Percentiles rank a stretch among this genome's conserved stretches.
Evolutionary conservation across 2,329 filamentous ascomycete genomes (phyloP).

Genomic region (Diaporthe vaccinii): DNA sequence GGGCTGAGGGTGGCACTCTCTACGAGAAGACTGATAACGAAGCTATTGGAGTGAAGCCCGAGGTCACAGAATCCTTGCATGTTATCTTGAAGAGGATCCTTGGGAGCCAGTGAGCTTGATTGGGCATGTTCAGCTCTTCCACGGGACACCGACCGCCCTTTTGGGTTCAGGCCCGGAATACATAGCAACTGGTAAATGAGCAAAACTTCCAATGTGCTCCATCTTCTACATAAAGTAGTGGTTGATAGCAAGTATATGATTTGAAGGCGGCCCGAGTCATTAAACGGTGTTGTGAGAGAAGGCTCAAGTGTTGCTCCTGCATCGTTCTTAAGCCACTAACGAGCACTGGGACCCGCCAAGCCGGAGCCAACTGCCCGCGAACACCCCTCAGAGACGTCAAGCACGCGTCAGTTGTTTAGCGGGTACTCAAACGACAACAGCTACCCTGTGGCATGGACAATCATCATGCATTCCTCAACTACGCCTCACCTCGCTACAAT

Average conservation of each 20-base stretch:
- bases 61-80: slow-evolving; percentile 65
- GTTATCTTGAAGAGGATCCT: slow-evolving; percentile 47
- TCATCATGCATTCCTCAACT: slow-evolving; percentile 10
- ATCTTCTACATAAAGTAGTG: background rate
- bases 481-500: background rate
- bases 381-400: slow-evolving; percentile 9
- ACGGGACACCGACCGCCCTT: too few relatives aligned
- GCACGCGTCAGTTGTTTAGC: background rate
- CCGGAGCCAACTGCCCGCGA: slow-evolving; percentile 1
- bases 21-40: slow-evolving; percentile 78
- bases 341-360: slow-evolving; percentile 9
- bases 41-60: slow-evolving; percentile 63
- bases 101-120: background rate
- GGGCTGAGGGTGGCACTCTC: slow-evolving; percentile 79
- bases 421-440: background rate
- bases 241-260: background rate
- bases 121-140: background rate
- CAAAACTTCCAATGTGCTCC: background rate
- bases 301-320: background rate
- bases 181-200: background rate
- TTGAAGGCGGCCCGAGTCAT: background rate
- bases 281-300: background rate
- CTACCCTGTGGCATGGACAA: background rate
- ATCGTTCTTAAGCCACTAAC: background rate
- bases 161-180: background rate